Evolutionary conservation across 176 grass and related monocot genomes (phyloP).

Genomic region (Secale cereale): DNA sequence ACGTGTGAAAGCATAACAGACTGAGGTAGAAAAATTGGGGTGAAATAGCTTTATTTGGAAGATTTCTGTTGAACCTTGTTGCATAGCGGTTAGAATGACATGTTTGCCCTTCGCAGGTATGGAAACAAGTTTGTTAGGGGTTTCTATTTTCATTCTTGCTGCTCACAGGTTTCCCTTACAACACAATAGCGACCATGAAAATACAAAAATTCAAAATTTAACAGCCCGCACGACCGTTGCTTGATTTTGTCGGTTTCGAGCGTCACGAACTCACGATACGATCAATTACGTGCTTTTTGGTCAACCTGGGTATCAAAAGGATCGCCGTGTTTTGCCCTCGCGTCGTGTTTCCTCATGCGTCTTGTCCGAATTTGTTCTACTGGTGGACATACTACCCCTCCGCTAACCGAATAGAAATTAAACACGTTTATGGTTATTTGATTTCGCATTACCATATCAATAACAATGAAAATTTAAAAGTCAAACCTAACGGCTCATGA

Average conservation of each 20-base stretch:
- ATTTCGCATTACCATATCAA: no score
- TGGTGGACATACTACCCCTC: background rate
- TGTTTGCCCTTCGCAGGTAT: background rate
- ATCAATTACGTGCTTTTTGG: background rate
- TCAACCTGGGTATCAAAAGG: background rate
- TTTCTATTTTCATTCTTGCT: background rate
- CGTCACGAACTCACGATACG: background rate
- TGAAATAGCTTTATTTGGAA: background rate
- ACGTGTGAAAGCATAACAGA: background rate
- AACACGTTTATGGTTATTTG: no score
- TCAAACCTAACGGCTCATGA: no score
- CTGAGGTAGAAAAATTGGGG: background rate
- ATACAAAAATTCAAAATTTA: background rate
- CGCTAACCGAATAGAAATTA: background rate
- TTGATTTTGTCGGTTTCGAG: background rate
- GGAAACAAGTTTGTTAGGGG: background rate
- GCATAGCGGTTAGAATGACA: background rate
- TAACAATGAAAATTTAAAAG: no score
- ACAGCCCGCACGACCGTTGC: background rate
- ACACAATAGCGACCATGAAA: background rate
- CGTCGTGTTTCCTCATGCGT: background rate
- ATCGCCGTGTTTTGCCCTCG: background rate
- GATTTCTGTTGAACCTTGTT: slow-evolving; percentile 22
- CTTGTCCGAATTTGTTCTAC: background rate
- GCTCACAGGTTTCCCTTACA: no score